Evolutionary conservation across 371 early-diverging fungal genomes (phyloP), one percentile per base, ranked within the genome.

Genomic region (Rhizopus microsporus): DNA sequence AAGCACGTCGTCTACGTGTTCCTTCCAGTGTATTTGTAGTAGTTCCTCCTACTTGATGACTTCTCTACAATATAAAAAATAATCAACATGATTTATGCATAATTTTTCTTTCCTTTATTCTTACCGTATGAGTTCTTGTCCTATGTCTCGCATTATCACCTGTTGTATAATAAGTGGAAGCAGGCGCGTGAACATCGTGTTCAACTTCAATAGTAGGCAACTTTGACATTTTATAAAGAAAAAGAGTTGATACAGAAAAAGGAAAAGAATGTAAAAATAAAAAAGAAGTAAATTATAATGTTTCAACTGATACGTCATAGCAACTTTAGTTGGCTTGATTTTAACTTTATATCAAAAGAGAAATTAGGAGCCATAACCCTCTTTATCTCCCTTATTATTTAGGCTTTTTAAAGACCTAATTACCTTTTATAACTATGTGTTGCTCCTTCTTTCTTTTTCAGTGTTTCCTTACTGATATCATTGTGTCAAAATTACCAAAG

Each of bases 161-260:
- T 3, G 78, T 75, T 17, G 75, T 78, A 39, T 82, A 82, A 53
- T 82, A 82, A 12, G 69, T 74, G 10, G 66, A 64, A n/a, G 81
- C 72, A 15, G 76, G 74, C 30, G 78, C 76, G 59, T 70, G 74
- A 3, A 69, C 78, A 57, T 77, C 77, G n/a, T 43, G 32, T 13
- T 61, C 61, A 29, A 38, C 39, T 7, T 60, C 68, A 37, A 56
- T 43, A 15, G 8, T 31, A 29, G 61, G 58, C 39, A 51, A 39
- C n/a, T 50, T 51, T 23, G 59, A 45, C 63, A 64, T 63, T 53
- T 33, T 53, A 32, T 32, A 33, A 51, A n/a, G 9, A 32, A 34
- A 29, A 54, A 53, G 45, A 29, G 7, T 46, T 12, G 7, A 46
- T 40, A 6, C 43, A 57, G 48, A 51, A 43, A 47, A 35, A 55